Percentiles rank a stretch among this genome's conserved stretches.
Evolutionary conservation across 352 stramenopile genomes (phyloP).

Genomic region (Plasmopara halstedii): DNA sequence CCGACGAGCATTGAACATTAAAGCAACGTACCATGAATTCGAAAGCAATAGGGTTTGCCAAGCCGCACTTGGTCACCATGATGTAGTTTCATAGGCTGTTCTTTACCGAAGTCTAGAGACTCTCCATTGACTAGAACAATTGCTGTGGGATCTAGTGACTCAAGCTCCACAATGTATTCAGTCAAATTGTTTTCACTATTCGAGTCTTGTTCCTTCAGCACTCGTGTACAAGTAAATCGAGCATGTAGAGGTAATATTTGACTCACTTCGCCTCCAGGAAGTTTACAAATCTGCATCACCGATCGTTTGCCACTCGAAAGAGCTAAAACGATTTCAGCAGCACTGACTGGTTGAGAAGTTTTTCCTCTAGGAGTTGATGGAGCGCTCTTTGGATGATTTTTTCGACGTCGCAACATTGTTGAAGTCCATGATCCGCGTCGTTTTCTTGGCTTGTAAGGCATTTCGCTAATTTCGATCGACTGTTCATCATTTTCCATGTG

Average conservation of each 20-base stretch:
- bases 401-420: conserved; percentile 25
- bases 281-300: conserved; percentile 25
- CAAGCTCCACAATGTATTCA: conserved; percentile 27
- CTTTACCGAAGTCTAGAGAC: conserved; percentile 10
- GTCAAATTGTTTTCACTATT: conserved; percentile 2
- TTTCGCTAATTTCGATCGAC: conserved; percentile 2
- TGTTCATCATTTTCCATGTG: conserved; percentile 3
- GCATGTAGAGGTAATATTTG: conserved; percentile 23
- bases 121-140: conserved; percentile 36
- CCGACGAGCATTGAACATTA: background rate
- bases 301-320: conserved; percentile 16
- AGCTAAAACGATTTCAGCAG: conserved; percentile 7
- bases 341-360: conserved; percentile 2
- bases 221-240: conserved; percentile 21
- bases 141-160: conserved; percentile 24
- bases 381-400: conserved; percentile 17
- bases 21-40: conserved; percentile 31
- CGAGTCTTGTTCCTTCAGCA: background rate
- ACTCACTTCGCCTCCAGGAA: conserved; percentile 13
- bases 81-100: conserved; percentile 16
- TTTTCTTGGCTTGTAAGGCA: conserved; percentile 18
- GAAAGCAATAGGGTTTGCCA: conserved; percentile 31
- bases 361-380: conserved; percentile 12
- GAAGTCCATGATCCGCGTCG: conserved; percentile 30
- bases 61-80: conserved; percentile 47